Conservation (phyloP, 2,329 filamentous ascomycete species). For the Arthroderma sp. region DNA sequence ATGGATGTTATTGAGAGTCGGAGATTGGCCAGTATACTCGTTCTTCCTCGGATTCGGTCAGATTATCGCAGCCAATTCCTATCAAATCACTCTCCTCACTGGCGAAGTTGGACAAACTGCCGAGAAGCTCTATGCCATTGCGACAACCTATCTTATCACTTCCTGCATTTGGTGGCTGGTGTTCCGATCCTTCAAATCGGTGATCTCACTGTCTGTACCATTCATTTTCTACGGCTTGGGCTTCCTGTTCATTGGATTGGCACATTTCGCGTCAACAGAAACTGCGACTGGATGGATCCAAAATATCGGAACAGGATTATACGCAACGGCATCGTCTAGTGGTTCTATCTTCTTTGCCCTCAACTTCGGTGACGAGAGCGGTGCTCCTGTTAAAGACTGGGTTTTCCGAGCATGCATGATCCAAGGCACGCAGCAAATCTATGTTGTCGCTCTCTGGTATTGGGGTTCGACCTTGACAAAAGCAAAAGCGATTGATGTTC, state of each 20-base stretch:
- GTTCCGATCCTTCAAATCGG: constrained; percentile 45
- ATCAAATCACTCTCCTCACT: constrained; percentile 55
- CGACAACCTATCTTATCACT: constrained; percentile 44
- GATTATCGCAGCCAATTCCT: constrained; percentile 53
- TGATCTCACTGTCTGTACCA: constrained; percentile 45
- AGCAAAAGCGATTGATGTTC: constrained; percentile 27
- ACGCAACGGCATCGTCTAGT: constrained; percentile 49
- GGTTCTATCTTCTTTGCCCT: constrained; percentile 54
- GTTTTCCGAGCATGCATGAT: constrained; percentile 54
- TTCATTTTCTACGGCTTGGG: constrained; percentile 43
- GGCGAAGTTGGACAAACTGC: constrained; percentile 49
- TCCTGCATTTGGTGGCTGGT: constrained; percentile 51
- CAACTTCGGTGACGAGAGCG: constrained; percentile 53
- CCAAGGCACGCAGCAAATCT: constrained; percentile 54
- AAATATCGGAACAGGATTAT: constrained; percentile 48
- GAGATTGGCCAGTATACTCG: constrained; percentile 53
- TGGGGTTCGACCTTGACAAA: constrained; percentile 46
- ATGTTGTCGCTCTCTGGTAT: constrained; percentile 52
- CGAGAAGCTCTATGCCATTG: constrained; percentile 47
- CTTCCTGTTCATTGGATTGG: constrained; percentile 29
- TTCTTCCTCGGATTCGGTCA: constrained; percentile 49
- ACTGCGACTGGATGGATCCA: constrained; percentile 41
- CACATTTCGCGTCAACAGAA: constrained; percentile 38
- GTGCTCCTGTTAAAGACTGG: constrained; percentile 50
- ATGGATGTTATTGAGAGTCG: constrained; percentile 42